Conservation (phyloP, 2,329 filamentous ascomycete species). For the Didymellaceae sp. region DNA sequence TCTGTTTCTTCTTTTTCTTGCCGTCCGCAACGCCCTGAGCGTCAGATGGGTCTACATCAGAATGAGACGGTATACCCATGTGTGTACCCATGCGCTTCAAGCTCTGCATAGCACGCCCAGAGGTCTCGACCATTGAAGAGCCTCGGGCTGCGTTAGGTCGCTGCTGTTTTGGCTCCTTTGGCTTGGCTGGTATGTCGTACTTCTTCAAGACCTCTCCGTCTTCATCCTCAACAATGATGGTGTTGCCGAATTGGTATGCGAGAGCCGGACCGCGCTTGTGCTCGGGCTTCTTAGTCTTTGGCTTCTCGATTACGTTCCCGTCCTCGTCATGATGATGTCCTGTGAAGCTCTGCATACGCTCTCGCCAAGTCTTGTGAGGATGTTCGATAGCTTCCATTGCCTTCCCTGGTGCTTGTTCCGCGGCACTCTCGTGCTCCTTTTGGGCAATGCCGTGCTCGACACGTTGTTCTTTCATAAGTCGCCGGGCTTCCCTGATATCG, state of each 20-base stretch:
- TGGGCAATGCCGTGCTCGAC: slow-evolving; percentile 53
- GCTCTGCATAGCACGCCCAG: slow-evolving; percentile 51
- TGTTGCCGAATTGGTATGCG: slow-evolving; percentile 86
- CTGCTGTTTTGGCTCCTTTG: slow-evolving; percentile 41
- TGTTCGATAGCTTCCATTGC: slow-evolving; percentile 46
- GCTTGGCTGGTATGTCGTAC: slow-evolving; percentile 71
- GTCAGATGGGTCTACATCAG: slow-evolving; percentile 34
- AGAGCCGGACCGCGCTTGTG: slow-evolving; percentile 71
- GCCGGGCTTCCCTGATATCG: slow-evolving; percentile 60
- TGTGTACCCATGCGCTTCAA: slow-evolving; percentile 61
- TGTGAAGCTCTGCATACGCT: slow-evolving; percentile 57
- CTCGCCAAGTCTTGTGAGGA: slow-evolving; percentile 50
- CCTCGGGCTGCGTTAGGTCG: slow-evolving; percentile 40
- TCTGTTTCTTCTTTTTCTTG: slow-evolving; percentile 36
- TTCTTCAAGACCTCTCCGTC: slow-evolving; percentile 87
- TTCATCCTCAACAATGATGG: slow-evolving; percentile 87
- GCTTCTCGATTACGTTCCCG: slow-evolving; percentile 39
- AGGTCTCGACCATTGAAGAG: slow-evolving; percentile 40
- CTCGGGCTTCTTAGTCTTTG: slow-evolving; percentile 42
- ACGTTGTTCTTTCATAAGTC: slow-evolving; percentile 61
- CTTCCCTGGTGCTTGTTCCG: slow-evolving; percentile 46
- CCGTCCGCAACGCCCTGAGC: slow-evolving; percentile 12
- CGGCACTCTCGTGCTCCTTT: slow-evolving; percentile 56
- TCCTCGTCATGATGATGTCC: slow-evolving; percentile 52
- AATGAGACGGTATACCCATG: slow-evolving; percentile 52